Base-by-base conservation (phyloP, 257 asterid species). In the Catharanthus roseus region DNA sequence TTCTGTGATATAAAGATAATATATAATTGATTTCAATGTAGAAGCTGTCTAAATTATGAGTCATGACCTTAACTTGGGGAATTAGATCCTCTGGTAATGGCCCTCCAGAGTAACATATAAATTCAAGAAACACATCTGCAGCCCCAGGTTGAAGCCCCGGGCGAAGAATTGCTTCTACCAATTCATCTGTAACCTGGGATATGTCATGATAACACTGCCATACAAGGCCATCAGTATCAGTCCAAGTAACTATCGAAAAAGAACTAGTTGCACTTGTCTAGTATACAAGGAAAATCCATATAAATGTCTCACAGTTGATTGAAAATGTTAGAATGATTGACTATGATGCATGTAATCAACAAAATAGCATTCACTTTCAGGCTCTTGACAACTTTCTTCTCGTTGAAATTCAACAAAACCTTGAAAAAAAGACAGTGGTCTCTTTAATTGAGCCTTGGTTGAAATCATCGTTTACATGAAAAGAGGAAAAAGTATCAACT, bases 81-180 rank as follows among this genome's bases (percentile, higher is more conserved):
- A 93, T 82, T 74, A 93, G 85, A 57, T 93, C 99, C 82, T 91
- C 99, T 0, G 99, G 96, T 41, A 93, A 95, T 19, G 99, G 99
- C 56, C 99, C 99, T 4, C 74, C 96, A 23, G 99, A 93, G 78
- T 93, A 93, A 84, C 99, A 91, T 73, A 93, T 91, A 81, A 93
- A 93, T 83, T 93, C 97, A 4, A 93, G 97, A 88, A 93, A 93
- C 77, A 93, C 99, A 76, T 91, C 95, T 1, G 80, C 96, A 54
- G 97, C 97, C 73, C 97, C 97, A 60, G 96, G 95, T 68, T 86
- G 86, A 51, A 91, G 96, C 54, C 97, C 99, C 18, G 97, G 99
- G 4, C 76, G 95, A 76, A 93, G 97, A 72, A 93, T 91, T 36
- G 81, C 77, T 67, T 86, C 84, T 23, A 91, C 99, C 79, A 93